Percentiles rank a stretch among this genome's conserved stretches.
Conservation (phyloP, 179 eudicot species). For the Nepenthes alata region DNA sequence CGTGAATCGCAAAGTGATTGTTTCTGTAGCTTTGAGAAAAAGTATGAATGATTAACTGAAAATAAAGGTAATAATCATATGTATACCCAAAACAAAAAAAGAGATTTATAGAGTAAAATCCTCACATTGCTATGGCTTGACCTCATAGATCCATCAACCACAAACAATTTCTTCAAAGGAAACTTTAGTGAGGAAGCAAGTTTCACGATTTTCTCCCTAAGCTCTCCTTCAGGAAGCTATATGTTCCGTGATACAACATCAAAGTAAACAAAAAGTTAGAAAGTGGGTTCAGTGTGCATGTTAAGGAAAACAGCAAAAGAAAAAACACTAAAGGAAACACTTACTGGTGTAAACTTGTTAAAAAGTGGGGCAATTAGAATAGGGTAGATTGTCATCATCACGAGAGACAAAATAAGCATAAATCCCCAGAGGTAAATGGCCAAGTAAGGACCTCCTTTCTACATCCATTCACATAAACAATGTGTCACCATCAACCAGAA, state of each 20-base stretch:
- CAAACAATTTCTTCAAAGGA: conserved; percentile 87
- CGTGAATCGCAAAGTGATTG: too few relatives aligned
- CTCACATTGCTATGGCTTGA: conserved; percentile 99
- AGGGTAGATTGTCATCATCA: conserved; percentile 95
- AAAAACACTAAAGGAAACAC: conserved; percentile 12
- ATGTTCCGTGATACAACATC: conserved; percentile 11
- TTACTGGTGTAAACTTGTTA: conserved; percentile 94
- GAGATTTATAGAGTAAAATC: conserved; percentile 8
- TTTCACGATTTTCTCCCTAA: conserved; percentile 65
- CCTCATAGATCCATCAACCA: conserved; percentile 97
- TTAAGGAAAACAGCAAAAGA: neutral
- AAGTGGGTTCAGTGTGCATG: neutral
- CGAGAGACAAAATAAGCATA: conserved; percentile 73
- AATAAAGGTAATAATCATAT: neutral
- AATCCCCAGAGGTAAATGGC: conserved; percentile 97
- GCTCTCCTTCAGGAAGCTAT: conserved; percentile 89
- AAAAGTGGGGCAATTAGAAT: conserved; percentile 86
- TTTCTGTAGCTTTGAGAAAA: neutral
- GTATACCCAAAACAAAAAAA: neutral
- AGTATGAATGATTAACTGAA: neutral
- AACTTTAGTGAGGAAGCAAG: conserved; percentile 87
- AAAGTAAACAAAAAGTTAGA: conserved; percentile 1
- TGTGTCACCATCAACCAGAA: too few relatives aligned
- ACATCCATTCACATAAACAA: conserved; percentile 23
- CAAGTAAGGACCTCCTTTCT: conserved; percentile 98